Evolutionary conservation across 192 early-diverging fungal genomes (phyloP).

Genomic region (Mortierella hygrophila): DNA sequence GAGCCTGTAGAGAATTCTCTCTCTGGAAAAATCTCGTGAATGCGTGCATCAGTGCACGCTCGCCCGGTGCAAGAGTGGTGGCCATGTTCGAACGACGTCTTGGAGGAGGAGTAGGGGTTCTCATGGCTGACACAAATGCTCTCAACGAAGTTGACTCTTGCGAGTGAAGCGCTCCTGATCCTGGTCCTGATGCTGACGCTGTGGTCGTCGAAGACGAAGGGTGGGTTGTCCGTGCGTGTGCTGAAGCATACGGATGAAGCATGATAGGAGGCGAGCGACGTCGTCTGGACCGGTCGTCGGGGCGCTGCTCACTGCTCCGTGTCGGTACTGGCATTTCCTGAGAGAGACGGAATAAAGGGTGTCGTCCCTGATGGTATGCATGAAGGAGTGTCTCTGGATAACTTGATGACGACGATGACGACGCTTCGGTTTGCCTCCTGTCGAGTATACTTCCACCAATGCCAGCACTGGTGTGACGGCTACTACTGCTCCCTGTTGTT

Average conservation of each 20-base stretch:
- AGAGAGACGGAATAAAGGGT: not conserved
- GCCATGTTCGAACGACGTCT: not conserved
- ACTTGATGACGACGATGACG: not conserved
- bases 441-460: not conserved
- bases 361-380: not conserved
- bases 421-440: not conserved
- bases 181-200: not conserved
- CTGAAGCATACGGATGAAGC: not conserved
- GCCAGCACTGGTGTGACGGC: not conserved
- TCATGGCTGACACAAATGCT: not conserved
- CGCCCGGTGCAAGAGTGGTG: too few species aligned
- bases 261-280: not conserved
- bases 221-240: not conserved
- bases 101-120: not conserved
- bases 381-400: conserved; percentile 2
- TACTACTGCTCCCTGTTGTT: not conserved
- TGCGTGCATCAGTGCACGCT: not conserved
- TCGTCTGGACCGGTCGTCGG: not conserved
- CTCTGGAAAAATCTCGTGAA: not conserved
- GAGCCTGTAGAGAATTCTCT: not conserved
- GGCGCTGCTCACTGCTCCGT: not conserved
- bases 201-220: not conserved
- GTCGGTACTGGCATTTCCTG: not conserved
- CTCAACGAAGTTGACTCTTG: not conserved
- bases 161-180: not conserved